phyloP scores from a whole-genome alignment of 805 yeast species.

The Saturnispora besseyi region DNA sequence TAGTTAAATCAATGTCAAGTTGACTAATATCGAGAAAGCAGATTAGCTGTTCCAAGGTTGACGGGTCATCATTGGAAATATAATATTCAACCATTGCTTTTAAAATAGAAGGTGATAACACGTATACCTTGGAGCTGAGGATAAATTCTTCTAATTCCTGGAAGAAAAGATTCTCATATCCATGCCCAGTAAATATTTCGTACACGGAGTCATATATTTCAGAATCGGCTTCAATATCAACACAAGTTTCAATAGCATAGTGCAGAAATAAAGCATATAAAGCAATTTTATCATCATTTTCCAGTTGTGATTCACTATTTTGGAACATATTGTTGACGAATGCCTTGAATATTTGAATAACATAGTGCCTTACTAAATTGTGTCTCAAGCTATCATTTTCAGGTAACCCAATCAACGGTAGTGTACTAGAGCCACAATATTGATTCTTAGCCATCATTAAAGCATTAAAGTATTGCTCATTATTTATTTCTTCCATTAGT shows the following conservation, averaged over 20 bases:
- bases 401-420: constrained; percentile 53
- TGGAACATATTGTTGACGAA: constrained; percentile 37
- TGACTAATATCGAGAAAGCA: constrained; percentile 58
- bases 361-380: constrained; percentile 38
- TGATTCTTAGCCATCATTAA: constrained; percentile 45
- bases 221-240: constrained; percentile 27
- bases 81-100: constrained; percentile 51
- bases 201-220: constrained; percentile 36
- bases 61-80: constrained; percentile 33
- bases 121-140: constrained; percentile 34
- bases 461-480: constrained; percentile 45
- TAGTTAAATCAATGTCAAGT: constrained; percentile 71
- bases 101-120: constrained; percentile 55
- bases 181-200: constrained; percentile 33
- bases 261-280: constrained; percentile 26
- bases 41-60: constrained; percentile 53
- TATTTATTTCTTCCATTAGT: constrained; percentile 38
- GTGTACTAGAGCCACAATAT: constrained; percentile 41
- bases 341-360: constrained; percentile 49
- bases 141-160: constrained; percentile 45
- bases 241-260: constrained; percentile 33
- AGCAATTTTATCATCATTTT: constrained; percentile 12
- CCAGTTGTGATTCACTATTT: constrained; percentile 11
- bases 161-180: constrained; percentile 36
- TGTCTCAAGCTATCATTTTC: constrained; percentile 35